Evolutionary conservation across 2,329 filamentous ascomycete genomes (phyloP).

Genomic region (Talaromyces albobiverticillius): DNA sequence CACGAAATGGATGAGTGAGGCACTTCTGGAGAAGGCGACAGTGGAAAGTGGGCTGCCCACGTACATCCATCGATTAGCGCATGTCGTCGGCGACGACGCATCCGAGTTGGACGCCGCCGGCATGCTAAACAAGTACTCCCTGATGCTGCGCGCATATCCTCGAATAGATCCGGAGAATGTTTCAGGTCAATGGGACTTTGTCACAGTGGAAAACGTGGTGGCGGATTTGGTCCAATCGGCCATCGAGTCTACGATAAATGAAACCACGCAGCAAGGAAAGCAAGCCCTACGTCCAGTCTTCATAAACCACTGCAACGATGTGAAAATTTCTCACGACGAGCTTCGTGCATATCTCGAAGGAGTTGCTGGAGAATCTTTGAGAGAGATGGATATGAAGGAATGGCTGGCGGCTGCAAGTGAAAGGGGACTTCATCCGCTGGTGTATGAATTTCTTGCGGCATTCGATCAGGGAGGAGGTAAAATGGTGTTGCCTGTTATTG

Average conservation of each 20-base stretch:
- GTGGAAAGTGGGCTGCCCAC: not conserved
- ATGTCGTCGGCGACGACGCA: not conserved
- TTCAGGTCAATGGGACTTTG: slow-evolving; percentile 2
- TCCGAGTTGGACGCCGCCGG: slow-evolving; percentile 3
- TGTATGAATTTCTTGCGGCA: not conserved
- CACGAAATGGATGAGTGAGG: slow-evolving; percentile 41
- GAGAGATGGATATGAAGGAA: not conserved
- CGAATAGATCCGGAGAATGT: not conserved
- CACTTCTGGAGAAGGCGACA: slow-evolving; percentile 29
- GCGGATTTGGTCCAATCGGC: not conserved
- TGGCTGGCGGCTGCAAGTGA: not conserved
- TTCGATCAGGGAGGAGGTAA: not conserved
- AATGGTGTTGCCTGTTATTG: slow-evolving; percentile 4
- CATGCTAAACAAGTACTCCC: slow-evolving; percentile 3
- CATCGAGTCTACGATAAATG: not conserved
- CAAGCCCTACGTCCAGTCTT: no score
- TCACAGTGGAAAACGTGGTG: not conserved
- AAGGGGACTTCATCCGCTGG: slow-evolving; percentile 4
- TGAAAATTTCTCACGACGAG: not conserved
- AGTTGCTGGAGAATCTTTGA: not conserved
- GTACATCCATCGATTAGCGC: slow-evolving; percentile 3
- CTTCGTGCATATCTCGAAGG: not conserved
- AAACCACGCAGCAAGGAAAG: not conserved
- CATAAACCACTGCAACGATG: not conserved
- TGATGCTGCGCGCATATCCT: not conserved